Base-by-base conservation (phyloP, 148 eudicot species). In the Camellia granthamiana region DNA sequence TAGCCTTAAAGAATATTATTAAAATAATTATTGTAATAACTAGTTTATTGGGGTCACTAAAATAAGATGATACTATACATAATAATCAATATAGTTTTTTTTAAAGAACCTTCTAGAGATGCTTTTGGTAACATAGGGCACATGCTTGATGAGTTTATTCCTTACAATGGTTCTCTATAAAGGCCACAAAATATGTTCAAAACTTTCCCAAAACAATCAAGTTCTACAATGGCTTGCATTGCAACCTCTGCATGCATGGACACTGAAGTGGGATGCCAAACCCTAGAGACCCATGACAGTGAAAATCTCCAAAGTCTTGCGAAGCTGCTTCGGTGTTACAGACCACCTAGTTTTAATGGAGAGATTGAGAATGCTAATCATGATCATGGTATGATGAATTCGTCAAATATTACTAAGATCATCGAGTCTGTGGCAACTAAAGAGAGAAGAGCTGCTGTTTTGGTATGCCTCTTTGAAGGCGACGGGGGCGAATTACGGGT, bases 391-490 rank as follows among this genome's bases (percentile, higher is more conserved):
- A 73, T 42, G 4, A 73, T 42, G 4, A 75, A 5, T 23, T 56
- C 15, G 18, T n/a, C 62, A 58, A 16, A 56, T 19, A 56, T 44
- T 16, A 30, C 77, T 23, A 52, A 19, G 8, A 21, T 30, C 16
- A 42, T 7, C 21, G 13, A 58, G 16, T 18, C 19, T 41, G 51
- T 7, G 51, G 51, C 65, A 3, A 2, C 47, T 43, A 69, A 75
- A 75, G 41, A 80, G 12, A 79, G 81, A 16, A 79, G 85, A 80
- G 80, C 85, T 12, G 88, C 88, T 6, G 88, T 85, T 72, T 42
- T 85, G 55, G 44, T 85, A 6, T 85, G 88, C 76, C 60, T 85
- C 47, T 85, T 82, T 11, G 60, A 72, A 16, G 86, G 86, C n/a
- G 14, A 5, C 15, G 60, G 74, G 4, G 72, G 79, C n/a, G 85